A percentile compares a stretch with the other conserved stretches of the same genome.
phyloP scores from a whole-genome alignment of 208 protist species.

The Acanthamoeba quina region DNA sequence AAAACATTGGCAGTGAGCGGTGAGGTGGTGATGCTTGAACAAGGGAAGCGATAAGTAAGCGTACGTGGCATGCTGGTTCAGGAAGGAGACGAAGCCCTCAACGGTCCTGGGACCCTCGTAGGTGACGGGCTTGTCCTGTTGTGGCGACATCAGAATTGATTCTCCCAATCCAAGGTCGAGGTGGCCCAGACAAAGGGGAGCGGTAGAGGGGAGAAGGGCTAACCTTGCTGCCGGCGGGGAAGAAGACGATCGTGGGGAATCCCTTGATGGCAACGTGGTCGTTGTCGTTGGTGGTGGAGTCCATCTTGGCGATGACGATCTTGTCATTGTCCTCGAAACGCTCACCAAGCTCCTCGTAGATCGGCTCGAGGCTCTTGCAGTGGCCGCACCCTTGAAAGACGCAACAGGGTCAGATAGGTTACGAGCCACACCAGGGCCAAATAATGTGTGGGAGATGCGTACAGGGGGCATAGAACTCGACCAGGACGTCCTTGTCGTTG shows the following conservation, averaged over 20 bases:
- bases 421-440: neutral
- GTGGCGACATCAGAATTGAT: neutral
- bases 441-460: neutral
- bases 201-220: neutral
- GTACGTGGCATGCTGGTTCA: conserved; percentile 74
- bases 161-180: too few species aligned
- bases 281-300: conserved; percentile 86
- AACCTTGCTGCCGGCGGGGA: conserved; percentile 71
- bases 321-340: conserved; percentile 78
- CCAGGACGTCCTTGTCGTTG: conserved; percentile 84
- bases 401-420: neutral
- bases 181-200: neutral
- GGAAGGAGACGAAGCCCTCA: conserved; percentile 72
- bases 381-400: conserved; percentile 94
- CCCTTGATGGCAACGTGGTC: conserved; percentile 76
- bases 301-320: conserved; percentile 87
- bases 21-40: neutral
- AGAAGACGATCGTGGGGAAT: conserved; percentile 87
- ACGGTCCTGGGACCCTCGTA: conserved; percentile 77
- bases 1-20: neutral
- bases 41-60: neutral
- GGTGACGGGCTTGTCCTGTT: conserved; percentile 48
- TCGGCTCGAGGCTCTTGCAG: conserved; percentile 89
- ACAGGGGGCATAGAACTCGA: conserved; percentile 97
- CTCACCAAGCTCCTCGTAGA: conserved; percentile 84